A percentile compares a stretch with the other conserved stretches of the same genome.
Conservation (phyloP, 2,329 filamentous ascomycete genomes). For the Bipolaris gigantea region DNA sequence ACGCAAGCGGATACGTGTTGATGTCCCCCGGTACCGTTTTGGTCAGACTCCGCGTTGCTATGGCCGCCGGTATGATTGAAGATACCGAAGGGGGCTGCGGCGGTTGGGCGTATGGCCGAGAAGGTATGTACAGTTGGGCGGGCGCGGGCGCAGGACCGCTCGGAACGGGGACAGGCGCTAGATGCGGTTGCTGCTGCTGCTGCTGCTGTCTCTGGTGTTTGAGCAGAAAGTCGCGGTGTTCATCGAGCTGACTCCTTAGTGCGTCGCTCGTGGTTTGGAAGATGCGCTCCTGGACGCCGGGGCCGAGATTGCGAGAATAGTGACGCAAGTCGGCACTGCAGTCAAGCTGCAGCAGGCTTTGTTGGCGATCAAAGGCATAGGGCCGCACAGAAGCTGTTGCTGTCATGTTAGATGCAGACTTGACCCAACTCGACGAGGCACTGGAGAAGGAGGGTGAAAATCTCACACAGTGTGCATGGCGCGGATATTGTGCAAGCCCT, state of each 20-base stretch:
- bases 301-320: constrained; percentile 27
- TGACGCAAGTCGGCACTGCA: constrained; percentile 26
- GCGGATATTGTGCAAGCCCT: constrained; percentile 11
- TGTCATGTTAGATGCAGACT: constrained; percentile 10
- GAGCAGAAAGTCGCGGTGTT: constrained; percentile 24
- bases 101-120: background rate
- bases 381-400: constrained; percentile 5
- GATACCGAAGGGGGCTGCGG: constrained; percentile 14
- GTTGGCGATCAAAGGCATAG: constrained; percentile 18
- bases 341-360: constrained; percentile 24
- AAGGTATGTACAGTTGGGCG: constrained; percentile 1
- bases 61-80: constrained; percentile 9
- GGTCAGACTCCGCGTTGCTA: background rate
- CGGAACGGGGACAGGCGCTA: constrained; percentile 12
- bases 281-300: constrained; percentile 24
- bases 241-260: constrained; percentile 23
- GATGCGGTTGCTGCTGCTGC: constrained; percentile 11
- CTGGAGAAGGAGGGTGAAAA: constrained; percentile 8
- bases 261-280: constrained; percentile 26
- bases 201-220: constrained; percentile 13
- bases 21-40: constrained; percentile 9
- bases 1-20: constrained; percentile 16
- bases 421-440: background rate
- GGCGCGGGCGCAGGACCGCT: constrained; percentile 1
- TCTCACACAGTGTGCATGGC: constrained; percentile 8